Conservation (phyloP, 2,329 filamentous ascomycete genomes). For the Pseudogymnoascus sp. region DNA sequence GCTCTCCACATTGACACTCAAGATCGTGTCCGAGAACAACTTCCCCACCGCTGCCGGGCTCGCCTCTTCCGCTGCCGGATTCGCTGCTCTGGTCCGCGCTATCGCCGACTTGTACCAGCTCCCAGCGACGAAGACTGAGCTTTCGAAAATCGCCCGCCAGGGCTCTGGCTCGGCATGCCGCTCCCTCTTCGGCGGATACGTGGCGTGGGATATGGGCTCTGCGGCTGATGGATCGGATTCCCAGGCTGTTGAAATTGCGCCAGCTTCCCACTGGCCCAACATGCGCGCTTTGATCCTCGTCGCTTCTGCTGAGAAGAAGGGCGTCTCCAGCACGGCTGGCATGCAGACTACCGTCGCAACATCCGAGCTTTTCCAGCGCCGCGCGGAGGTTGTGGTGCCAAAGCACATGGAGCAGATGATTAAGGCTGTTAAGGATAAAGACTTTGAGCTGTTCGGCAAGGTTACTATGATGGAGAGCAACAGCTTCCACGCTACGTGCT, state of each 20-base stretch:
- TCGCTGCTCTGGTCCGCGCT: conserved; percentile 69
- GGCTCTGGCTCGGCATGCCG: conserved; percentile 93
- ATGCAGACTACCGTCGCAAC: conserved; percentile 97
- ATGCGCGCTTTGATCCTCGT: conserved; percentile 93
- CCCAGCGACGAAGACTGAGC: conserved; percentile 70
- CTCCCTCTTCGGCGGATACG: conserved; percentile 89
- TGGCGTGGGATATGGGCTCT: conserved; percentile 82
- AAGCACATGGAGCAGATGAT: conserved; percentile 80
- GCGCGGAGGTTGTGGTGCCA: conserved; percentile 72
- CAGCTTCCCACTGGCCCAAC: conserved; percentile 85
- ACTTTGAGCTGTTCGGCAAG: conserved; percentile 82
- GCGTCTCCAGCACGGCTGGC: conserved; percentile 82
- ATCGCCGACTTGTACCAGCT: conserved; percentile 90
- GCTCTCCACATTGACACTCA: conserved; percentile 69
- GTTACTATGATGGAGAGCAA: conserved; percentile 97
- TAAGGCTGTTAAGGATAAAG: conserved; percentile 65
- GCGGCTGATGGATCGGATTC: conserved; percentile 78
- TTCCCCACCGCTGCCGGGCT: conserved; percentile 96
- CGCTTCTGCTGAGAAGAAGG: conserved; percentile 90
- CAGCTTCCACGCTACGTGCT: conserved; percentile 89
- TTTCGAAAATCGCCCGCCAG: conserved; percentile 85
- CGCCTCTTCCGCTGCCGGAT: conserved; percentile 63
- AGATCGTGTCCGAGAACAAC: conserved; percentile 94
- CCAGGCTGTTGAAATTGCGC: conserved; percentile 79
- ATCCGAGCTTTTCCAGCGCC: conserved; percentile 75